Percentiles rank a stretch among this genome's conserved stretches.
phyloP scores from a whole-genome alignment of 108 stramenopile genomes.

The Cyclostephanos invisitatus region DNA sequence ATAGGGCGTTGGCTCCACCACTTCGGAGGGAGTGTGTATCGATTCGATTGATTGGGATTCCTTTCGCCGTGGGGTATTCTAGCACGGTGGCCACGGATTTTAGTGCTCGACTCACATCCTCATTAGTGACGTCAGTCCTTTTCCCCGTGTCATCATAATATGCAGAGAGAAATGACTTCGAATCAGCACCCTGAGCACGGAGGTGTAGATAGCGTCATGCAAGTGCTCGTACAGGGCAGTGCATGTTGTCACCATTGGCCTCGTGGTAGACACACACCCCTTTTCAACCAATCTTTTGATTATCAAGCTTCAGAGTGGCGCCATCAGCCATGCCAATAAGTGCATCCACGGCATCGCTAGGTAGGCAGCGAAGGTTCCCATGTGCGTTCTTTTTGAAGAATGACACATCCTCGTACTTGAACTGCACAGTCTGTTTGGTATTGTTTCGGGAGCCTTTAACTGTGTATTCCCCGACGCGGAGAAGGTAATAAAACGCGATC shows the following conservation, averaged over 20 bases:
- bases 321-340: not conserved
- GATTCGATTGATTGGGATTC: not conserved
- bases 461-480: conserved; percentile 2
- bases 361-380: not conserved
- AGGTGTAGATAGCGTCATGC: not conserved
- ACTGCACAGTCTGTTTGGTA: not conserved
- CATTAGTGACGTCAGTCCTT: not conserved
- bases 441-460: not conserved
- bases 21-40: conserved; percentile 6
- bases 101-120: not conserved
- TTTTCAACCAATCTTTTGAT: conserved; percentile 1
- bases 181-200: not conserved
- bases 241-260: not conserved
- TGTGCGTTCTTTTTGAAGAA: not conserved
- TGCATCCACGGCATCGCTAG: not conserved
- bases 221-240: not conserved
- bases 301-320: conserved; percentile 1
- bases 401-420: not conserved
- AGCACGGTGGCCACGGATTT: not conserved
- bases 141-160: not conserved
- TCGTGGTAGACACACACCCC: conserved; percentile 1
- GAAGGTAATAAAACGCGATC: conserved; percentile 1
- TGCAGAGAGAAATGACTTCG: not conserved
- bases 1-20: not conserved
- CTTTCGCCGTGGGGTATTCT: not conserved